A percentile compares a stretch with the other conserved stretches of the same genome.
Conservation (phyloP, 345 rosid genomes). For the Eucalyptus melliodora region DNA sequence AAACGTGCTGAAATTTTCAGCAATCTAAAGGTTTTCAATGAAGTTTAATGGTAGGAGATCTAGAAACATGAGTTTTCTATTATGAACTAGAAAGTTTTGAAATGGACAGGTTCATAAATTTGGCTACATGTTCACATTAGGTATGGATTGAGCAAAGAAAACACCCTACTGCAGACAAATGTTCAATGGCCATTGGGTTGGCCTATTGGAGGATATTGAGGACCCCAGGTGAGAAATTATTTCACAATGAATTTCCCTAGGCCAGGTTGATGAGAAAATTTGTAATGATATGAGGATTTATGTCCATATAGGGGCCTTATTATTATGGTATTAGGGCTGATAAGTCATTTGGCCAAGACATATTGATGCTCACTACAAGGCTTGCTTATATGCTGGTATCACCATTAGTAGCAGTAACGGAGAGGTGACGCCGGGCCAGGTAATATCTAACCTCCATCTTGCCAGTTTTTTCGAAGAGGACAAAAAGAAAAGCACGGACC, state of each 20-base stretch:
- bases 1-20: slow-evolving; percentile 71
- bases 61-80: not conserved
- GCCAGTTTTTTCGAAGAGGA: not conserved
- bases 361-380: slow-evolving; percentile 92
- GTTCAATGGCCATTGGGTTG: slow-evolving; percentile 94
- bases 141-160: slow-evolving; percentile 83
- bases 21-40: slow-evolving; percentile 41
- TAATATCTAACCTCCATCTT: not conserved
- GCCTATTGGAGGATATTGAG: slow-evolving; percentile 83
- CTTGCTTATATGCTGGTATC: slow-evolving; percentile 81
- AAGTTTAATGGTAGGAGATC: slow-evolving; percentile 52
- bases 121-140: not conserved
- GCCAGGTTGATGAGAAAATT: not conserved
- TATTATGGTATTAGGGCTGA: not conserved
- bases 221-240: slow-evolving; percentile 56
- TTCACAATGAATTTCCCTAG: not conserved
- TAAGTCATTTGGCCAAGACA: not conserved
- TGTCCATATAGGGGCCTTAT: slow-evolving; percentile 52
- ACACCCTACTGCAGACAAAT: slow-evolving; percentile 73
- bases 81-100: not conserved
- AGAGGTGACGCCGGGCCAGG: slow-evolving; percentile 63
- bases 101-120: not conserved
- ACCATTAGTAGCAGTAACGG: slow-evolving; percentile 17
- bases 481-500: not conserved
- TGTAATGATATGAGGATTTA: not conserved